Evolutionary conservation across 352 stramenopile species (phyloP), one percentile per base, ranked within the genome.

Genomic region (Pythium rhizo-oryzae): DNA sequence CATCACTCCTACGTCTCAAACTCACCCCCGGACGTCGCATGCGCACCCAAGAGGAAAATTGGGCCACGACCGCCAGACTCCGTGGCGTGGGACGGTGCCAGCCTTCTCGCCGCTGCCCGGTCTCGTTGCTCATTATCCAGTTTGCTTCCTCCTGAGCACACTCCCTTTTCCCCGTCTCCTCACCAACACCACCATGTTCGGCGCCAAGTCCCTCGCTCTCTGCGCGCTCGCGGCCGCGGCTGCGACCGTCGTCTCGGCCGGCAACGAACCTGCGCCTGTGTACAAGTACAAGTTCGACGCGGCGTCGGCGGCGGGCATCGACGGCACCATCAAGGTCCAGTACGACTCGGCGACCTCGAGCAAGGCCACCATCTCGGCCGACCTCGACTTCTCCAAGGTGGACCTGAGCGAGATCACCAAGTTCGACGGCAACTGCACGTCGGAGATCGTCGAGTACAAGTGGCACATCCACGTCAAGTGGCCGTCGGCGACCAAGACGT

Each of bases 211-310:
- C 50, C 24, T 56, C 30, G 37, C 23, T n/a, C 55, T 61, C 35
- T 51, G 21, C 13, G 35, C 52, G 19, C 61, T 71, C 41, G 57
- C 56, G 16, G 25, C 39, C 24, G 21, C 60, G 0, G 6, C 30
- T 2, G 23, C 25, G 11, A 56, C 64, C 21, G 11, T 13, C 0
- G 39, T 28, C 18, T n/a, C n/a, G n/a, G n/a, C n/a, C n/a, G n/a
- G n/a, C n/a, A n/a, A n/a, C n/a, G n/a, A n/a, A n/a, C n/a, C n/a
- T n/a, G n/a, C n/a, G n/a, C 58, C 54, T 16, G 68, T 28, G 24
- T 33, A 66, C 61, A 65, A 41, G 47, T 89, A 89, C 74, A 65
- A 67, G 47, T 86, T 89, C 57, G 72, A 85, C n/a, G 65, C 76
- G 0, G 61, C 71, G 41, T 71, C 62, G 18, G 70, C 80, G 3